Conservation (phyloP, 2,329 filamentous ascomycete genomes). For the Xylariomycetidae sp. region DNA sequence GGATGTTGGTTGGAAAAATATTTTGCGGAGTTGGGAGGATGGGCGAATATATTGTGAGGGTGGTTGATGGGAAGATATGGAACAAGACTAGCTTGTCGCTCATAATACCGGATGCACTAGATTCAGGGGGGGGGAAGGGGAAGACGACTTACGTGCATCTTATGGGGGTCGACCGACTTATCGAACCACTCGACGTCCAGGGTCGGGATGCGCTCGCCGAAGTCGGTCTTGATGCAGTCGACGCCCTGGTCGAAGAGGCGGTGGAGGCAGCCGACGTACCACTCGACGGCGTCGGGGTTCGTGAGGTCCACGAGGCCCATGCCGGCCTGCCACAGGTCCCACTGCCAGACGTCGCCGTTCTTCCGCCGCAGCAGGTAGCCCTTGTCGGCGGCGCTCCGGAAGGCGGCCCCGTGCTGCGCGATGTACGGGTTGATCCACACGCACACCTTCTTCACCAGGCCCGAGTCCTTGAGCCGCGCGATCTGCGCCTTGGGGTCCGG, state of each 20-base stretch:
- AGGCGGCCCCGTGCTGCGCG: slow-evolving; percentile 63
- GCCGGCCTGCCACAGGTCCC: slow-evolving; percentile 73
- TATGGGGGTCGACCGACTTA: slow-evolving; percentile 49
- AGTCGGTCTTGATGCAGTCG: slow-evolving; percentile 72
- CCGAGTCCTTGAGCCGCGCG: slow-evolving; percentile 56
- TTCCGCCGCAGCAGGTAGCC: slow-evolving; percentile 66
- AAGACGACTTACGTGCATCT: slow-evolving; percentile 59
- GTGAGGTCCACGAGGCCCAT: slow-evolving; percentile 74
- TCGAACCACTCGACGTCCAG: slow-evolving; percentile 63
- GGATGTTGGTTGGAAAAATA: slow-evolving; percentile 1
- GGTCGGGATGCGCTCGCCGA: slow-evolving; percentile 67
- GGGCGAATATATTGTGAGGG: neutral
- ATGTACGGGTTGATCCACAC: slow-evolving; percentile 77
- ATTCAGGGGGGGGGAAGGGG: no score
- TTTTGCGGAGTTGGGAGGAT: neutral
- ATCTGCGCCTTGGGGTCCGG: slow-evolving; percentile 64
- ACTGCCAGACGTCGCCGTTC: slow-evolving; percentile 69
- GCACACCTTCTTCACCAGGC: slow-evolving; percentile 59
- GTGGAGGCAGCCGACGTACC: slow-evolving; percentile 60
- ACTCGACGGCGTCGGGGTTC: slow-evolving; percentile 61
- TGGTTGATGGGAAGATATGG: no score
- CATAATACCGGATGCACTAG: no score
- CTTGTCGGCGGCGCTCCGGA: slow-evolving; percentile 58
- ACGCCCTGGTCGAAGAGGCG: slow-evolving; percentile 64
- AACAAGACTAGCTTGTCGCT: no score